These are phyloP conservation scores for Brassica hybrid DNA, from an alignment of 441 rosid genomes.

Conservation along the genomic window DNA sequence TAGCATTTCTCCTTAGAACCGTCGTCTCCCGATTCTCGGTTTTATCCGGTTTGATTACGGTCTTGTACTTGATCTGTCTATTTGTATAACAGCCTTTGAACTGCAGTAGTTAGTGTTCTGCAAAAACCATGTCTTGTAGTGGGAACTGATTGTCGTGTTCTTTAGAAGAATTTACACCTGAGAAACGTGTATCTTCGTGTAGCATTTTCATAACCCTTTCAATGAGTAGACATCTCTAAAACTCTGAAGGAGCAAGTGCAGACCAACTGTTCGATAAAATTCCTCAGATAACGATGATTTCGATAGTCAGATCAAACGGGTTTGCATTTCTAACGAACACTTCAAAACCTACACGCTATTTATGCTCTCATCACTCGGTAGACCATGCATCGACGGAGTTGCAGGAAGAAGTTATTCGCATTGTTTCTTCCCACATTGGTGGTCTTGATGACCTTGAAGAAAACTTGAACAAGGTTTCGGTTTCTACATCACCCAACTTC, in stretches of 20 bases:
- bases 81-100: neutral
- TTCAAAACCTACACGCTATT: slow-evolving; percentile 4
- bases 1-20: neutral
- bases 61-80: neutral
- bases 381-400: slow-evolving; percentile 35
- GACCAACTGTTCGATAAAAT: slow-evolving; percentile 44
- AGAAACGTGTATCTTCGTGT: neutral
- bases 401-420: slow-evolving; percentile 57
- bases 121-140: neutral
- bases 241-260: slow-evolving; percentile 5
- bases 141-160: slow-evolving; percentile 13
- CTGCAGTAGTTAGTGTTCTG: neutral
- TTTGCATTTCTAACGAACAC: slow-evolving; percentile 24
- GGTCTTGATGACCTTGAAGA: slow-evolving; percentile 80
- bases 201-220: neutral
- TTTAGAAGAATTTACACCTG: neutral
- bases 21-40: neutral
- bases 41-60: slow-evolving; percentile 20
- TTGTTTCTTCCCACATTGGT: slow-evolving; percentile 65
- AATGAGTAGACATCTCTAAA: neutral
- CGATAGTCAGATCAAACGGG: slow-evolving; percentile 37
- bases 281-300: slow-evolving; percentile 39
- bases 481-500: slow-evolving; percentile 48
- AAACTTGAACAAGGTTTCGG: slow-evolving; percentile 47
- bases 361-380: slow-evolving; percentile 37